A percentile compares a stretch with the other conserved stretches of the same genome.
Conservation (phyloP, 148 eudicot species). For the Selenicereus undatus region DNA sequence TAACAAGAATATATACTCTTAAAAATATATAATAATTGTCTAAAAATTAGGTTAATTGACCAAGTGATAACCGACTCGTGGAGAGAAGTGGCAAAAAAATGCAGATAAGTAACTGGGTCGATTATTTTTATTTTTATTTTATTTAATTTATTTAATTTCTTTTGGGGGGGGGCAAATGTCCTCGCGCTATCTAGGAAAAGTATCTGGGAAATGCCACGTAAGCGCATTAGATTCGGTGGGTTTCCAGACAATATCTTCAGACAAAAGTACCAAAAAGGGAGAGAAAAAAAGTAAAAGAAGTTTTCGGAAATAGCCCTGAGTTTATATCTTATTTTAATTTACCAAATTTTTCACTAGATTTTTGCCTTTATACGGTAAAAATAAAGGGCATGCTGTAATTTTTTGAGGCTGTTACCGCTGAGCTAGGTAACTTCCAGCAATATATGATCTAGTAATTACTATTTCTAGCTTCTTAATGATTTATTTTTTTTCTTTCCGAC, state of each 20-base stretch:
- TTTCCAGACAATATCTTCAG: constrained; percentile 9
- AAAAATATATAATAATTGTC: background rate
- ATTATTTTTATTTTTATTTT: background rate
- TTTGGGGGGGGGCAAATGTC: background rate
- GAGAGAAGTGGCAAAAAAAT: constrained; percentile 19
- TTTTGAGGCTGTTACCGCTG: background rate
- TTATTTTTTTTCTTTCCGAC: too few species aligned
- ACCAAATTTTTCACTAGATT: constrained; percentile 8
- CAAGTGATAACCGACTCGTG: constrained; percentile 22
- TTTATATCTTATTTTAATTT: background rate
- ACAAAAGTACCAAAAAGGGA: background rate
- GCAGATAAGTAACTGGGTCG: constrained; percentile 25
- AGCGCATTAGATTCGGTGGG: constrained; percentile 25
- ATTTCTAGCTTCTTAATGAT: background rate
- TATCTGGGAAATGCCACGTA: constrained; percentile 14
- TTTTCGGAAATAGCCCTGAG: background rate
- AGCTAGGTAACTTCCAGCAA: constrained; percentile 8
- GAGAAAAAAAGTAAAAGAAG: background rate
- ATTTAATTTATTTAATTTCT: too few species aligned
- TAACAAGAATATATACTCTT: too few species aligned
- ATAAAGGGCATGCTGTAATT: background rate
- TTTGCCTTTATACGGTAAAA: constrained; percentile 12
- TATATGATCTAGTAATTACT: background rate
- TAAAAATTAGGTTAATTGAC: constrained; percentile 25
- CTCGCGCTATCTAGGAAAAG: background rate